Percentiles rank a stretch among this genome's conserved stretches.
These are phyloP conservation scores for Diutina catenulata DNA, from an alignment of 1,139 yeast species.

Conservation along the genomic window DNA sequence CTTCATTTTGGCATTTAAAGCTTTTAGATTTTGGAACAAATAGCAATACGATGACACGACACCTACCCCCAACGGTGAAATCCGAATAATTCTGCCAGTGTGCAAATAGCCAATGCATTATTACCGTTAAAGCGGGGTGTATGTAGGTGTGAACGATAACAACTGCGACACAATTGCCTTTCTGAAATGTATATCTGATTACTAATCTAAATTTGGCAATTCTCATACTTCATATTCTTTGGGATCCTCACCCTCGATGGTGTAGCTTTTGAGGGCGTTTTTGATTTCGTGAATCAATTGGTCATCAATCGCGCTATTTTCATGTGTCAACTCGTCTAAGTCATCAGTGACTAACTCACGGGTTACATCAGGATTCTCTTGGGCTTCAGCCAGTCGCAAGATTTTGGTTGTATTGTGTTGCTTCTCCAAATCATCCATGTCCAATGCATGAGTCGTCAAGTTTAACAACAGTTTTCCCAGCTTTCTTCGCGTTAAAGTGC, in stretches of 20 bases:
- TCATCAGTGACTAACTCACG: neutral
- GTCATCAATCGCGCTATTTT: neutral
- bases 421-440: constrained; percentile 51
- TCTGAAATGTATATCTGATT: no score
- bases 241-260: neutral
- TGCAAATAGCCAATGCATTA: no score
- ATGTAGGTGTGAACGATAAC: no score
- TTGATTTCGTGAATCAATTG: constrained; percentile 3
- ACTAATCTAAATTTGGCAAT: no score
- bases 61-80: no score
- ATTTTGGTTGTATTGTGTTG: neutral
- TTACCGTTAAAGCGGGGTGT: no score
- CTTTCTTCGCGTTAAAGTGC: constrained; percentile 47
- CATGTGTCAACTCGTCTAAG: neutral
- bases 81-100: no score
- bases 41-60: no score
- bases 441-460: constrained; percentile 55
- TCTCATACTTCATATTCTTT: no score
- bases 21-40: no score
- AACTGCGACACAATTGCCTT: no score
- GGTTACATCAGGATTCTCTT: neutral
- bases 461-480: constrained; percentile 62
- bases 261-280: neutral
- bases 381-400: neutral
- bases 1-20: no score